These are phyloP conservation scores for Fremontodendron californicum DNA, from an alignment of 345 rosid species.

Conservation along the genomic window DNA sequence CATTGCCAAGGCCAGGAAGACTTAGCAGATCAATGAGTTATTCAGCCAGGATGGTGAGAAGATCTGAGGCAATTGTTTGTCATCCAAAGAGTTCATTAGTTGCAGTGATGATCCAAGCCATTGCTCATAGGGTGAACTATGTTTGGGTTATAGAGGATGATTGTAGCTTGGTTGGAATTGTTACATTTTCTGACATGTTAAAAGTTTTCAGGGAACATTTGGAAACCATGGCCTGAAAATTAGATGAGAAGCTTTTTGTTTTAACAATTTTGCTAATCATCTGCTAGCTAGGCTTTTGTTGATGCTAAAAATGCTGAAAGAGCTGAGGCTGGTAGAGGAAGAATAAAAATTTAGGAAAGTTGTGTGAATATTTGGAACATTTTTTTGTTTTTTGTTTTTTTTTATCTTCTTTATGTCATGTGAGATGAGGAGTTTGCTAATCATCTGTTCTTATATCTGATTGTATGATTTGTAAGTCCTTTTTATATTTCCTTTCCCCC, in stretches of 20 bases:
- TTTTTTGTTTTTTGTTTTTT: background rate
- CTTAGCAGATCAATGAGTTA: conserved; percentile 54
- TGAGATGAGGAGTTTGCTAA: background rate
- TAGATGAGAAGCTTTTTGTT: conserved; percentile 1
- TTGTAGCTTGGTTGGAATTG: conserved; percentile 73
- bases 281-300: background rate
- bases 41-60: conserved; percentile 72
- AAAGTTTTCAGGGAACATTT: conserved; percentile 62
- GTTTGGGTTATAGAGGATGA: conserved; percentile 88
- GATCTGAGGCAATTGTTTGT: conserved; percentile 79
- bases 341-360: background rate
- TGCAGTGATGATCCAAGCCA: conserved; percentile 95
- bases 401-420: background rate
- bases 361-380: conserved; percentile 15
- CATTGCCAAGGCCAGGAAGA: conserved; percentile 31
- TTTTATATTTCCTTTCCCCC: background rate
- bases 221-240: conserved; percentile 20
- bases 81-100: conserved; percentile 68
- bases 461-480: background rate
- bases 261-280: conserved; percentile 11
- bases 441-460: background rate
- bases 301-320: conserved; percentile 8
- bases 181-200: conserved; percentile 62
- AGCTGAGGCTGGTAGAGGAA: conserved; percentile 5
- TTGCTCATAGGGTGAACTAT: conserved; percentile 69